Conservation (phyloP, 2,329 filamentous ascomycete species). For the Akanthomyces dipterigenus region DNA sequence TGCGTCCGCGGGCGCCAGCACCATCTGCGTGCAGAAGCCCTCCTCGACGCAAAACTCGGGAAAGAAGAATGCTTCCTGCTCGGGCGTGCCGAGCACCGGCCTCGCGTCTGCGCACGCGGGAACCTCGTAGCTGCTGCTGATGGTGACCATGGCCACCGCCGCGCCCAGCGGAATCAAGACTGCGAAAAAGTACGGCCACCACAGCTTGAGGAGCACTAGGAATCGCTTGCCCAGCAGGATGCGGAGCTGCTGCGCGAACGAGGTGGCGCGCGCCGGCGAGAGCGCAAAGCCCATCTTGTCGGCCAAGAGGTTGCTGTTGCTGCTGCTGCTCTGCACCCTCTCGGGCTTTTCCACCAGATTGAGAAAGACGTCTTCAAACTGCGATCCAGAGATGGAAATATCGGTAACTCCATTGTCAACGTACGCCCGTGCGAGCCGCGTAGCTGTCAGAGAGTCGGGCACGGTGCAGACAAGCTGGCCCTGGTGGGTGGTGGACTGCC, state of each 20-base stretch:
- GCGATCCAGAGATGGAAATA: constrained; percentile 24
- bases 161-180: constrained; percentile 36
- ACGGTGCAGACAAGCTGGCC: constrained; percentile 49
- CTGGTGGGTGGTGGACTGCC: constrained; percentile 21
- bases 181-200: constrained; percentile 65
- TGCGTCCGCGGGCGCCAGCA: background rate
- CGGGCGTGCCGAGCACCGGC: background rate
- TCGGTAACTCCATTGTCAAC: constrained; percentile 39
- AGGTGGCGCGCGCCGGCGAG: background rate
- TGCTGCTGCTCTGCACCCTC: constrained; percentile 2
- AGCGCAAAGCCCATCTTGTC: constrained; percentile 8
- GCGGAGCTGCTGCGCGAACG: constrained; percentile 45
- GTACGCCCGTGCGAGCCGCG: constrained; percentile 31
- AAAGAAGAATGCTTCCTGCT: background rate
- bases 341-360: constrained; percentile 19
- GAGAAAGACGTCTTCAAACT: constrained; percentile 29
- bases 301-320: background rate
- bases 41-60: background rate
- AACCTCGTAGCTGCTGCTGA: background rate
- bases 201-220: constrained; percentile 67
- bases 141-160: background rate
- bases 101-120: background rate
- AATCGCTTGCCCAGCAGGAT: constrained; percentile 68
- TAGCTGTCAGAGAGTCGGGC: constrained; percentile 28
- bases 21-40: background rate